Evolutionary conservation across 345 rosid species (phyloP), one percentile per base, ranked within the genome.

Genomic region (Trapa bicornis): DNA sequence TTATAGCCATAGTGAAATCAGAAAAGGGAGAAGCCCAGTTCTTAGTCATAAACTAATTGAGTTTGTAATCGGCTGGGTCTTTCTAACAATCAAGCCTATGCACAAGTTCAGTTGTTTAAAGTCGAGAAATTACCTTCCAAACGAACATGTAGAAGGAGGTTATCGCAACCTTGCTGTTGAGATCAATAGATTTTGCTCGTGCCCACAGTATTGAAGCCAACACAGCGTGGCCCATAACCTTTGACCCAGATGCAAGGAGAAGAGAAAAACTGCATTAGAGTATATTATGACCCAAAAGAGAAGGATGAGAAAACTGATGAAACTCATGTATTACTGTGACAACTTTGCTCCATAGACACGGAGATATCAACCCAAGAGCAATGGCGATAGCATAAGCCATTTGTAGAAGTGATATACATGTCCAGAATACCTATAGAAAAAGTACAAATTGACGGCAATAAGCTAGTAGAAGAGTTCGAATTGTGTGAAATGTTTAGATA

Each of bases 61-160:
- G 3, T 5, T 45, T 13, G 2, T 14, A 50, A 50, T 50, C 54
- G 3, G 5, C 54, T 16, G 22, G 54, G 14, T 22, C 4, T 50
- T 52, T 42, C 37, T 15, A 16, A 47, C 11, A 35, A 14, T 36
- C 38, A 14, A 35, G 6, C 38, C 29, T 6, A 63, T 17, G 67
- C 4, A 12, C 50, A 4, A 45, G 35, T 41, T 10, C 36, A 42
- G 48, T 39, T 37, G 52, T 37, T 29, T 22, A 22, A 65, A 39
- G 67, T 41, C 54, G 38, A 6, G 9, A 29, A 33, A 22, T 70
- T 82, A 93, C 97, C 98, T 93, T 86, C 98, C 98, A 93, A 75
- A 93, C 82, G 74, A 89, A 88, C 98, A 93, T 93, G 79, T 93
- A 93, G 68, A 89, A 88, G 64, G 97, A 87, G 67, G 96, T 88